A percentile compares a stretch with the other conserved stretches of the same genome.
Evolutionary conservation across 768 basidiomycete genomes (phyloP).

Genomic region (Clathrus columnatus): DNA sequence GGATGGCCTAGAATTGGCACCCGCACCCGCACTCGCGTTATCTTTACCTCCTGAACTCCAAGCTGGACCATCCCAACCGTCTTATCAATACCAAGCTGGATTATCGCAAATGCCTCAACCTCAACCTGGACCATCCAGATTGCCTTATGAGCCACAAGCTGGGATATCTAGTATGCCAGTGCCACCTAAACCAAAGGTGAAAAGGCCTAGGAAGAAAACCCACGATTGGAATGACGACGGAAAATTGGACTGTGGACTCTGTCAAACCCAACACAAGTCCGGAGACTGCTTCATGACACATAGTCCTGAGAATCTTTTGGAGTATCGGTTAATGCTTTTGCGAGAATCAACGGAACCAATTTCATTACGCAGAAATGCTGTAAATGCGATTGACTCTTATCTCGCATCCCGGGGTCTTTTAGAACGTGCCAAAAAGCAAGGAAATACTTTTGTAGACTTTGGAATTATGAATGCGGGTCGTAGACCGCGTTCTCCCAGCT

Average conservation of each 20-base stretch:
- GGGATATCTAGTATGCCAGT: neutral
- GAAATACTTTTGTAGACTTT: conserved; percentile 31
- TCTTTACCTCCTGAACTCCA: neutral
- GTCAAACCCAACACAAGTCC: conserved; percentile 42
- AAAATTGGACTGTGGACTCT: conserved; percentile 49
- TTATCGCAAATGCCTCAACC: neutral
- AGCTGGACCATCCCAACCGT: neutral
- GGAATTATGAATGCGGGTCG: conserved; percentile 17
- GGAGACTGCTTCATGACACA: conserved; percentile 57
- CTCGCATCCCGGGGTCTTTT: conserved; percentile 48
- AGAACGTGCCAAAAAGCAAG: conserved; percentile 52
- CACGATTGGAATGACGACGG: conserved; percentile 16
- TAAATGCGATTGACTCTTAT: conserved; percentile 60
- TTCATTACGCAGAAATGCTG: conserved; percentile 53
- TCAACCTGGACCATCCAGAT: neutral
- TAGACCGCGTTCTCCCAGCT: conserved; percentile 24
- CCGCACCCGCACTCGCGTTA: neutral
- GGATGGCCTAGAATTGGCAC: neutral
- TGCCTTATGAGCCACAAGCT: neutral
- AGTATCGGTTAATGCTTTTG: conserved; percentile 58
- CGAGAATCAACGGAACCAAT: conserved; percentile 59
- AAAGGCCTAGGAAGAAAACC: conserved; percentile 21
- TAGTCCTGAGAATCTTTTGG: conserved; percentile 53
- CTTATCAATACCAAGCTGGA: too few species aligned
- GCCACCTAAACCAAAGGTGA: neutral